Evolutionary conservation across 2,329 filamentous ascomycete genomes (phyloP).

Genomic region (Fusarium paranaense): DNA sequence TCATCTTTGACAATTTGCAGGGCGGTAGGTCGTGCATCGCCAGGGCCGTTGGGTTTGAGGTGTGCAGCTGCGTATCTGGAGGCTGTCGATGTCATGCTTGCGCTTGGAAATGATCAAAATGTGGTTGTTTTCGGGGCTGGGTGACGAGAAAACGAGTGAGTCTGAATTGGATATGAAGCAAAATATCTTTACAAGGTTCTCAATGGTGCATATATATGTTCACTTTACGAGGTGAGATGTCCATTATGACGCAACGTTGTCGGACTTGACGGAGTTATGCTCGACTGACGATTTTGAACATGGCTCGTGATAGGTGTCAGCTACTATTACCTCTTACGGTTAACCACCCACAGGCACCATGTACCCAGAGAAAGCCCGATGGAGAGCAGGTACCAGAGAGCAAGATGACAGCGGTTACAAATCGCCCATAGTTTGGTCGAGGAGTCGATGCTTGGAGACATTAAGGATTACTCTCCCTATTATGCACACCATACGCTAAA

Average conservation of each 20-base stretch:
- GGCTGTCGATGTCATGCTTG: neutral
- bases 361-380: neutral
- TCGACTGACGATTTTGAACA: neutral
- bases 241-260: neutral
- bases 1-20: conserved; percentile 54
- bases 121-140: neutral
- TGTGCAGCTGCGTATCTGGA: conserved; percentile 18
- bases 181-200: too few species aligned
- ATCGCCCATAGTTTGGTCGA: neutral
- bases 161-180: neutral
- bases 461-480: too few species aligned
- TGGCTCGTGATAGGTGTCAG: neutral
- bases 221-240: neutral
- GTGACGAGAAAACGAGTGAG: fast-evolving
- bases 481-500: neutral
- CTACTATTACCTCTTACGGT: neutral
- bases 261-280: neutral
- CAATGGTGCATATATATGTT: neutral
- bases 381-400: neutral
- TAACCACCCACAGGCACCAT: neutral
- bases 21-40: conserved; percentile 55
- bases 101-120: neutral
- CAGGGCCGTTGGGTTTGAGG: conserved; percentile 45
- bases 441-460: too few species aligned
- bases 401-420: neutral